A percentile compares a stretch with the other conserved stretches of the same genome.
phyloP scores from a whole-genome alignment of 371 early-diverging fungal species.

The Rhizomucor miehei region DNA sequence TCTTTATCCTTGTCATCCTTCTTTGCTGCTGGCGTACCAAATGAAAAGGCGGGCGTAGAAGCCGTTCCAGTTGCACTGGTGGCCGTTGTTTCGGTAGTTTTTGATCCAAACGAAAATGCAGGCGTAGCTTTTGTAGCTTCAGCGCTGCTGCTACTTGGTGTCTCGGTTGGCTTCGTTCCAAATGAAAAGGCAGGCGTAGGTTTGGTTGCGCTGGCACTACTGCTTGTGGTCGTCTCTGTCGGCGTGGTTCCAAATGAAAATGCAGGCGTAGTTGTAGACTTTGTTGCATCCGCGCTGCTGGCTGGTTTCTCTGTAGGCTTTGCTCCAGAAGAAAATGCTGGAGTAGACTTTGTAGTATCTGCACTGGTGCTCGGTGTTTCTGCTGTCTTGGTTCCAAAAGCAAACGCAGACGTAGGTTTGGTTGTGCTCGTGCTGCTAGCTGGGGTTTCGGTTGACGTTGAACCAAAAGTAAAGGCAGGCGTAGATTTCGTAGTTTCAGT shows the following conservation, averaged over 20 bases:
- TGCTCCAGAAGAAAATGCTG: too few relatives aligned
- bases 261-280: too few relatives aligned
- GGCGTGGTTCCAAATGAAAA: too few relatives aligned
- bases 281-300: too few relatives aligned
- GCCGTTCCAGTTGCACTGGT: slow-evolving; percentile 1
- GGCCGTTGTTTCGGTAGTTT: background rate
- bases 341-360: too few relatives aligned
- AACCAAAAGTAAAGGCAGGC: slow-evolving; percentile 1
- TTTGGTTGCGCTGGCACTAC: background rate
- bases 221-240: background rate
- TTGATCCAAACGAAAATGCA: slow-evolving; percentile 6
- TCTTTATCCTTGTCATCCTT: background rate
- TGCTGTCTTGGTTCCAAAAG: slow-evolving; percentile 1
- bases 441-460: background rate
- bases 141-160: slow-evolving; percentile 1
- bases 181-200: slow-evolving; percentile 3
- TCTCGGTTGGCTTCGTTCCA: background rate
- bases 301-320: too few relatives aligned
- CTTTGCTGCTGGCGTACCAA: background rate
- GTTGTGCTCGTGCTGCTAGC: background rate
- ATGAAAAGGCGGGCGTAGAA: background rate
- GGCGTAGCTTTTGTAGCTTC: background rate
- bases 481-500: background rate
- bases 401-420: background rate
- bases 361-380: too few relatives aligned